phyloP scores from a whole-genome alignment of 2,329 filamentous ascomycete genomes.

The Dactylellina drechsleri region DNA sequence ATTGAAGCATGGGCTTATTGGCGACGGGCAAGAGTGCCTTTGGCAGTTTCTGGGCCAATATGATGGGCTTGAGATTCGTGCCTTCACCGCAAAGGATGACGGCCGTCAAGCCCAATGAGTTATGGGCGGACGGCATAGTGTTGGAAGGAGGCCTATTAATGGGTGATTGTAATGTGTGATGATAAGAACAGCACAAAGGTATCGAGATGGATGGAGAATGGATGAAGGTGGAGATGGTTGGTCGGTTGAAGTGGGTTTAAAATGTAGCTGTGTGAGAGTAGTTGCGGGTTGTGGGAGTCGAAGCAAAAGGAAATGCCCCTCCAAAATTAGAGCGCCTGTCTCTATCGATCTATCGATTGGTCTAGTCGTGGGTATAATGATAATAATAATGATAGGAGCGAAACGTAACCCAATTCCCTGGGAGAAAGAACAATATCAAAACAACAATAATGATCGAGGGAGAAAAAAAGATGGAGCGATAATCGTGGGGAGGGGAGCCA shows the following conservation, averaged over 20 bases:
- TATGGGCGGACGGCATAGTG: conserved; percentile 70
- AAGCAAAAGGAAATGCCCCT: neutral
- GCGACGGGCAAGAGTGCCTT: conserved; percentile 85
- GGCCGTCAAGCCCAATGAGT: conserved; percentile 74
- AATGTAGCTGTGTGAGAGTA: neutral
- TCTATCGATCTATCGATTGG: too few relatives aligned
- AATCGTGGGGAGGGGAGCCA: too few relatives aligned
- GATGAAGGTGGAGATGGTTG: neutral
- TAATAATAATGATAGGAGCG: too few relatives aligned
- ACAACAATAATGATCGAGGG: too few relatives aligned
- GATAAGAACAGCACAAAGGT: neutral
- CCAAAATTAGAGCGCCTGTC: too few relatives aligned
- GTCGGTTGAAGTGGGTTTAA: neutral
- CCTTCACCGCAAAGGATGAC: conserved; percentile 85
- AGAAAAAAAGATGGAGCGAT: too few relatives aligned
- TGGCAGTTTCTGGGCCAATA: conserved; percentile 80
- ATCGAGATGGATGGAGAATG: neutral
- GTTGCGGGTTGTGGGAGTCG: neutral
- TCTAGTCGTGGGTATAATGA: too few relatives aligned
- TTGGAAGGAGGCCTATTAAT: neutral
- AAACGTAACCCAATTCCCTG: too few relatives aligned
- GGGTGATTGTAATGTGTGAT: too few relatives aligned
- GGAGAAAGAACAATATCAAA: too few relatives aligned
- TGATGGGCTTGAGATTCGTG: conserved; percentile 83
- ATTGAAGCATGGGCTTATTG: conserved; percentile 90